Base-by-base conservation (phyloP, 129 eudicot genomes). In the Solidago caesia region DNA sequence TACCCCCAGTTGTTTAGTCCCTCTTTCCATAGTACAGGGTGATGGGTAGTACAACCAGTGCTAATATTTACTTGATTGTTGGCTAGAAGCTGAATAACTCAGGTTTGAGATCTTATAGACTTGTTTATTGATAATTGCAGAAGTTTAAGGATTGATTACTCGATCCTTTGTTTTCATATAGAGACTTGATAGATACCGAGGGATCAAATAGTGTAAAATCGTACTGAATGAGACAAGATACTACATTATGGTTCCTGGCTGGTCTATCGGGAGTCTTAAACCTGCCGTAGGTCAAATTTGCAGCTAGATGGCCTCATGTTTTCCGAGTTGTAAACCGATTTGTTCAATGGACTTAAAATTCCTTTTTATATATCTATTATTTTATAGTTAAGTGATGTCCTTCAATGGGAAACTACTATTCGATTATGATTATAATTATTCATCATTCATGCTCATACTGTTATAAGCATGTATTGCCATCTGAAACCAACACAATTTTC, bases 31-130 rank as follows among this genome's bases (percentile, higher is more conserved):
- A 7, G 44, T 25, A 25, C 76, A 44, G 42, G 58, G 44, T 72
- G 44, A 60, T 58, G 47, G 77, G 69, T 26, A 39, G 27, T 29
- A 27, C 61, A 49, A 15, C 25, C 47, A 33, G 39, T 71, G 7
- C 44, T n/a, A 33, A 33, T 73, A 14, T 73, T 60, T 59, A 5
- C 25, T 59, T 59, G n/a, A 45, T 61, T 61, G 70, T 27, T 73
- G 21, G 59, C 77, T 73, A 73, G 47, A 58, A 25, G n/a, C 44
- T 46, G 60, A 26, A 26, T 7, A 42, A 15, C 69, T 47, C 14
- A 73, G 69, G 8, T 61, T 33, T 60, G 59, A 73, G 39, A 33
- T 33, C 39, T 33, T 64, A 16, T 59, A 41, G 47, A 41, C 52
- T 12, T 63, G 61, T 44, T 73, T 27, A 16, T 15, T 44, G 45